phyloP scores from a whole-genome alignment of 345 rosid genomes.

The Draba incana region DNA sequence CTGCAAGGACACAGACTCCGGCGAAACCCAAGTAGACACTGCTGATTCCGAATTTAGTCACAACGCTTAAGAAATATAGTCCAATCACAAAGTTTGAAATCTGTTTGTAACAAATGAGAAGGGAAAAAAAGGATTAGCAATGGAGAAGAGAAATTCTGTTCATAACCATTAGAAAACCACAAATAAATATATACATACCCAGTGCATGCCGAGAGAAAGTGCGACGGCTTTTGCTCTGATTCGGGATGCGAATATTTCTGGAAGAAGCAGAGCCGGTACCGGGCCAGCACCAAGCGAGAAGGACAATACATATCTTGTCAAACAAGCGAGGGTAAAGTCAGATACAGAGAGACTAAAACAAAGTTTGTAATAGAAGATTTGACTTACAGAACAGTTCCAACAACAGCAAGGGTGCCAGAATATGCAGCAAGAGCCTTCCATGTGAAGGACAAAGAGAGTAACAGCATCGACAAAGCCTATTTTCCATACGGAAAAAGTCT shows the following conservation, averaged over 20 bases:
- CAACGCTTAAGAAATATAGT: slow-evolving; percentile 86
- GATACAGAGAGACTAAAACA: neutral
- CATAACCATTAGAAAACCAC: neutral
- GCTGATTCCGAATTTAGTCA: slow-evolving; percentile 91
- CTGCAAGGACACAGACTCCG: slow-evolving; percentile 74
- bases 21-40: slow-evolving; percentile 88
- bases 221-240: slow-evolving; percentile 98
- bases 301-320: slow-evolving; percentile 80
- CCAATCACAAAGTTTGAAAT: slow-evolving; percentile 92
- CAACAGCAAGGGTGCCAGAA: slow-evolving; percentile 88
- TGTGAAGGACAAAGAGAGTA: slow-evolving; percentile 90
- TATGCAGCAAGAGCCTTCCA: slow-evolving; percentile 93
- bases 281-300: slow-evolving; percentile 99
- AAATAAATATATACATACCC: slow-evolving; percentile 56
- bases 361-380: neutral
- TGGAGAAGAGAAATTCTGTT: neutral
- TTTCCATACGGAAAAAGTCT: slow-evolving; percentile 1
- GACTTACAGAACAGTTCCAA: slow-evolving; percentile 96
- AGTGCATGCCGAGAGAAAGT: slow-evolving; percentile 92
- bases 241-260: slow-evolving; percentile 95
- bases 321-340: slow-evolving; percentile 10
- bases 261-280: slow-evolving; percentile 97
- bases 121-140: slow-evolving; percentile 3
- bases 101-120: slow-evolving; percentile 45
- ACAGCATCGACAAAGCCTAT: slow-evolving; percentile 91